Percentiles rank a stretch among this genome's conserved stretches.
These are phyloP conservation scores for Fraxinus nigra DNA, from an alignment of 305 asterid species.

Conservation along the genomic window DNA sequence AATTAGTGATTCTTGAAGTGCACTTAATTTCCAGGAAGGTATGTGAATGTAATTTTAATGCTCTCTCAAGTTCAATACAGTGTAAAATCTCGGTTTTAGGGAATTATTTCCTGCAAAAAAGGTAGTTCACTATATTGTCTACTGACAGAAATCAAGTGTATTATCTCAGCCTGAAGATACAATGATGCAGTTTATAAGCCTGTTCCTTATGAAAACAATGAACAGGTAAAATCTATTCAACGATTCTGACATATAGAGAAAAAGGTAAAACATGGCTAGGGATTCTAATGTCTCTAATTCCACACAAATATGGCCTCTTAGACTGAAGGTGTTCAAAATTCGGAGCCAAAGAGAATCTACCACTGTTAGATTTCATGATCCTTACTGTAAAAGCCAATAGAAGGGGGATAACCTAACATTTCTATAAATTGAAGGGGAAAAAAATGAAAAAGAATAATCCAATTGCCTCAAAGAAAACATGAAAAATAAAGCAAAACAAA, in stretches of 20 bases:
- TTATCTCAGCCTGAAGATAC: not conserved
- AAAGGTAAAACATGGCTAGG: not conserved
- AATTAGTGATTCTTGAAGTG: not conserved
- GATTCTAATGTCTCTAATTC: not conserved
- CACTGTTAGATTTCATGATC: not conserved
- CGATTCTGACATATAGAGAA: not conserved
- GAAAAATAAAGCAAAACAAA: not conserved
- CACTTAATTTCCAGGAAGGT: not conserved
- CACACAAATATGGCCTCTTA: not conserved
- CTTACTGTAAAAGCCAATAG: not conserved
- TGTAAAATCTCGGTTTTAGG: not conserved
- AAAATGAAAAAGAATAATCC: not conserved
- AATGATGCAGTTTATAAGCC: not conserved
- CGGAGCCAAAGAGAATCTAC: not conserved
- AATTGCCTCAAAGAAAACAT: not conserved
- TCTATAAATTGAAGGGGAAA: not conserved
- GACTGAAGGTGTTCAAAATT: not conserved
- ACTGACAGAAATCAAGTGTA: not conserved
- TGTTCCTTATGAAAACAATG: not conserved
- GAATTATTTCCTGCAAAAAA: not conserved
- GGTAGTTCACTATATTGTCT: not conserved
- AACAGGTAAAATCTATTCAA: not conserved
- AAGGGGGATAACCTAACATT: not conserved
- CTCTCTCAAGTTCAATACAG: not conserved
- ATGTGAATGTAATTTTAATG: not conserved